Base-by-base conservation (phyloP, 2,329 filamentous ascomycete genomes). In the Coniochaeta pulveracea region DNA sequence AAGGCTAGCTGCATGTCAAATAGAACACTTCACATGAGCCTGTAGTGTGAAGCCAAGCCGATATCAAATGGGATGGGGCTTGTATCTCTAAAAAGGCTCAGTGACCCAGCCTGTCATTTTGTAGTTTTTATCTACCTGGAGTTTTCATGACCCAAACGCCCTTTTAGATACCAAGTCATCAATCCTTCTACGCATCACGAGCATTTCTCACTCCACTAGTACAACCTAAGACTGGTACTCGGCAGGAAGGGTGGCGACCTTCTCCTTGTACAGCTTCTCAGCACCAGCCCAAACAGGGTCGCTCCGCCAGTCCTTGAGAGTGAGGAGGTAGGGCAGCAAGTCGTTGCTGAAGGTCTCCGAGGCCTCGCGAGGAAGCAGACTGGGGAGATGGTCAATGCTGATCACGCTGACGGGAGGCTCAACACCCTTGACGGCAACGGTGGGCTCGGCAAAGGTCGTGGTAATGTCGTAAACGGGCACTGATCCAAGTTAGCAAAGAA, bases 361-460 rank as follows among this genome's bases (percentile, higher is more conserved):
- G 17, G 85, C 79, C 61, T 95, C 89, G 34, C 89, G 70, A 2
- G 89, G 84, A 23, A 96, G 66, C 44, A 95, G 71, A 34, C 76
- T 81, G 4, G 85, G 85, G 34, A 93, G 67, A 52, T 93, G 85
- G 56, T 93, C 84, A 49, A 93, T 91, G 54, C 76, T 81, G 57
- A 95, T 93, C 45, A 95, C 83, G 30, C 72, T 78, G 36, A 94
- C 60, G 6, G 72, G 69, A 1, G 75, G 70, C 57, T 66, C 48
- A 61, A 72, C 42, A 67, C 75, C 56, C 21, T 74, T 63, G 16
- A 91, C 81, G 1, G 77, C 70, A 0, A 93, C 78, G 1, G 85
- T 94, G n/a, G 88, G 89, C 52, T 83, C 76, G 52, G 77, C 74
- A 52, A 95, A 95, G 15, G 85, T 91, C 30, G 83, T 94, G 56